A percentile compares a stretch with the other conserved stretches of the same genome.
phyloP scores from a whole-genome alignment of 129 eudicot genomes.

The Gnaphalium uliginosum region DNA sequence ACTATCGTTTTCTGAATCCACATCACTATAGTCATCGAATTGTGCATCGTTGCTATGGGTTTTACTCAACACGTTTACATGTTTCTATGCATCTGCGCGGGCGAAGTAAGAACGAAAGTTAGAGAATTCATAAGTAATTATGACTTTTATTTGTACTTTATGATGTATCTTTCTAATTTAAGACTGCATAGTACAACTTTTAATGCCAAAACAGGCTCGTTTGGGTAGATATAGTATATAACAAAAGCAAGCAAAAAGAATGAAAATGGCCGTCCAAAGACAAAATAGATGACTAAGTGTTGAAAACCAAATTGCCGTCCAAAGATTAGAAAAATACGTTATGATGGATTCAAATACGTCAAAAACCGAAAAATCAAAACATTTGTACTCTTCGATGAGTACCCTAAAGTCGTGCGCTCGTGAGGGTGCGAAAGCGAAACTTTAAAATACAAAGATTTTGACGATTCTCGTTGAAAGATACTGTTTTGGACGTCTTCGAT shows the following conservation, averaged over 20 bases:
- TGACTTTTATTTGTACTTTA: too few relatives aligned
- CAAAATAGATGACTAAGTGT: not conserved
- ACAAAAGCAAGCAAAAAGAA: not conserved
- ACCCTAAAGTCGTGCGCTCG: not conserved
- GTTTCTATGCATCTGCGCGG: too few relatives aligned
- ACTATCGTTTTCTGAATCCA: too few relatives aligned
- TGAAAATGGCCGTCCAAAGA: constrained; percentile 15
- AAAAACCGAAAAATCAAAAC: not conserved
- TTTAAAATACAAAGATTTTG: not conserved
- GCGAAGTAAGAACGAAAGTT: too few relatives aligned
- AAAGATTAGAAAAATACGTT: not conserved
- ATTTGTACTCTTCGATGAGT: not conserved
- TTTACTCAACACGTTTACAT: too few relatives aligned
- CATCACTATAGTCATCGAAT: too few relatives aligned
- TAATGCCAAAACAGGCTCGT: too few relatives aligned
- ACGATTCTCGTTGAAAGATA: not conserved
- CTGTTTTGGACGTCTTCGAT: constrained; percentile 1
- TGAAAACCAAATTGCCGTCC: constrained; percentile 9
- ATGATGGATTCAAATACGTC: not conserved
- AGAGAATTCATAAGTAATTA: too few relatives aligned
- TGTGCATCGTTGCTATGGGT: too few relatives aligned
- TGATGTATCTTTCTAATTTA: too few relatives aligned
- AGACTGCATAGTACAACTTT: too few relatives aligned
- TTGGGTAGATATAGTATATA: too few relatives aligned
- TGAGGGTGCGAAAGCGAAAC: constrained; percentile 9